phyloP scores from a whole-genome alignment of 2,329 filamentous ascomycete genomes.

The Dothistroma septosporum region DNA sequence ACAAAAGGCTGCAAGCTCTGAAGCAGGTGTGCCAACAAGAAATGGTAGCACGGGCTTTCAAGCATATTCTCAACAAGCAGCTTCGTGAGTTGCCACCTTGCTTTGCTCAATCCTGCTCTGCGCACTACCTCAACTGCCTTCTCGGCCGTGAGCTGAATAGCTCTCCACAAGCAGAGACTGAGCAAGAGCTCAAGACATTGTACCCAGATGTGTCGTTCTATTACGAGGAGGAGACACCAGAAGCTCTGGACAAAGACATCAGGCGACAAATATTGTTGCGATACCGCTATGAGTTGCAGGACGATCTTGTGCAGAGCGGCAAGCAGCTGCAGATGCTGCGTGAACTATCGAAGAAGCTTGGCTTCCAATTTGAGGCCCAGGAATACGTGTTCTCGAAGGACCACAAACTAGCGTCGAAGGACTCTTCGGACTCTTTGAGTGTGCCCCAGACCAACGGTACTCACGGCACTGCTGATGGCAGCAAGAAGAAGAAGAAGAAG shows the following conservation, averaged over 20 bases:
- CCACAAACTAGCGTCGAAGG: slow-evolving; percentile 25
- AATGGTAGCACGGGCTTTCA: slow-evolving; percentile 93
- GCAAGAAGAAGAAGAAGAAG: slow-evolving; percentile 55
- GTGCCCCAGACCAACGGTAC: slow-evolving; percentile 35
- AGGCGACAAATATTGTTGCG: slow-evolving; percentile 66
- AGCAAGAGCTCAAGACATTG: slow-evolving; percentile 66
- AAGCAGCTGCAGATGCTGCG: slow-evolving; percentile 81
- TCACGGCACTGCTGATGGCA: slow-evolving; percentile 22
- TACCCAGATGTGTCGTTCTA: slow-evolving; percentile 78
- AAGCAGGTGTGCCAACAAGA: slow-evolving; percentile 77
- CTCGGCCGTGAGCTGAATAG: slow-evolving; percentile 71
- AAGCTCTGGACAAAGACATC: slow-evolving; percentile 65
- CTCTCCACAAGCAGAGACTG: slow-evolving; percentile 73
- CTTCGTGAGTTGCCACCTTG: slow-evolving; percentile 74
- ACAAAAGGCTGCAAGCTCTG: slow-evolving; percentile 70
- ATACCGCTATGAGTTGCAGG: slow-evolving; percentile 70
- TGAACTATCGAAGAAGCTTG: slow-evolving; percentile 83
- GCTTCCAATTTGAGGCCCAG: slow-evolving; percentile 79
- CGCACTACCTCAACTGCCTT: slow-evolving; percentile 91
- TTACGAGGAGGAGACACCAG: slow-evolving; percentile 75
- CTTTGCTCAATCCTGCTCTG: slow-evolving; percentile 72
- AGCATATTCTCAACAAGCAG: slow-evolving; percentile 79
- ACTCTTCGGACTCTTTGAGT: slow-evolving; percentile 29
- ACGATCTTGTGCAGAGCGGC: slow-evolving; percentile 63
- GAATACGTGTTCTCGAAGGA: slow-evolving; percentile 63